These are phyloP conservation scores for Globisporangium parvum DNA, from an alignment of 352 stramenopile species.

Conservation along the genomic window DNA sequence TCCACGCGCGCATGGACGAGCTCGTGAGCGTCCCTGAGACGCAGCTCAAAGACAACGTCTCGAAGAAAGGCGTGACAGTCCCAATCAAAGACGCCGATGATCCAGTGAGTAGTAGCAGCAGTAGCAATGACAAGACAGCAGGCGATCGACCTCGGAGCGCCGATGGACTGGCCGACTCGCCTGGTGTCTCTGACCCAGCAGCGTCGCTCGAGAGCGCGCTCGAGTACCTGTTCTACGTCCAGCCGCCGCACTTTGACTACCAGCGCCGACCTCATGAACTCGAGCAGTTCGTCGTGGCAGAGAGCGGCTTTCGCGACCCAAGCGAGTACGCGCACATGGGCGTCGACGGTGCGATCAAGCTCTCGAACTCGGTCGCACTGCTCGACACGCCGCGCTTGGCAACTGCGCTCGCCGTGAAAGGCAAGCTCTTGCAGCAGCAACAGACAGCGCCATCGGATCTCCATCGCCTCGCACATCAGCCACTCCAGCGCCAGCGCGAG, in stretches of 20 bases:
- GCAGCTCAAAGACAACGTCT: slow-evolving; percentile 73
- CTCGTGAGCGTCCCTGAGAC: slow-evolving; percentile 49
- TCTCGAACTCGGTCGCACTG: slow-evolving; percentile 71
- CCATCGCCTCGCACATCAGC: slow-evolving; percentile 14
- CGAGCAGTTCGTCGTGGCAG: slow-evolving; percentile 57
- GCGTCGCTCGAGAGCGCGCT: slow-evolving; percentile 47
- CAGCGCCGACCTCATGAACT: slow-evolving; percentile 22
- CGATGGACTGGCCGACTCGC: no score
- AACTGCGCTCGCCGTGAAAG: slow-evolving; percentile 19
- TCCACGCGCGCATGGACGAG: slow-evolving; percentile 79
- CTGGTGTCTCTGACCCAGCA: slow-evolving; percentile 5
- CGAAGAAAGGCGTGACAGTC: slow-evolving; percentile 70
- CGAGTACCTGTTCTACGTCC: slow-evolving; percentile 81
- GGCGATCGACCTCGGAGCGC: neutral
- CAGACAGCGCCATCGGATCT: slow-evolving; percentile 15
- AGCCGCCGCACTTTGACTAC: slow-evolving; percentile 40
- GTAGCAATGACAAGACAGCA: neutral
- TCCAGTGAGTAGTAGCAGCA: slow-evolving; percentile 1
- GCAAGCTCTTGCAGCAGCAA: slow-evolving; percentile 13
- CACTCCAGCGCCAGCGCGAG: slow-evolving; percentile 16
- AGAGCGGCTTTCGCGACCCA: slow-evolving; percentile 63
- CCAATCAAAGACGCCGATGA: slow-evolving; percentile 21
- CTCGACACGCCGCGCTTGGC: slow-evolving; percentile 38
- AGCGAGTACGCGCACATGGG: slow-evolving; percentile 40
- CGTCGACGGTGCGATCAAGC: slow-evolving; percentile 50